A percentile compares a stretch with the other conserved stretches of the same genome.
Conservation (phyloP, 768 basidiomycete species). For the Xerocomellus amylosporus region DNA sequence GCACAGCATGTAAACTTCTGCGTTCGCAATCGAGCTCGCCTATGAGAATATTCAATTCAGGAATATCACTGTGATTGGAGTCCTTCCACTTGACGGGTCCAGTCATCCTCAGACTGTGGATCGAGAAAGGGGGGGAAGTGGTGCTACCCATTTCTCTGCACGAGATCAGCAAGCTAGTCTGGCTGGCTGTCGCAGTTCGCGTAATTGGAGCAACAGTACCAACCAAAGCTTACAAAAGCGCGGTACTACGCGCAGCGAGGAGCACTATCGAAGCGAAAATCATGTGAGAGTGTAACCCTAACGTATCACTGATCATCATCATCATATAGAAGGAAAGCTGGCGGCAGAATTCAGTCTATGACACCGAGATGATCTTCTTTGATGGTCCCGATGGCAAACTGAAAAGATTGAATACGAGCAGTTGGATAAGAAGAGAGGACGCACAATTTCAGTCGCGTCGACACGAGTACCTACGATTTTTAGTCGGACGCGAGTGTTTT, state of each 20-base stretch:
- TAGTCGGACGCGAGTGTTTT: conserved; percentile 86
- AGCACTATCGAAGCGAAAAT: conserved; percentile 1
- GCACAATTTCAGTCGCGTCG: conserved; percentile 95
- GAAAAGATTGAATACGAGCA: background rate
- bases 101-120: background rate
- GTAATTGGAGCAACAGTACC: background rate
- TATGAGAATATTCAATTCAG: background rate
- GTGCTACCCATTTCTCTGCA: background rate
- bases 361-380: conserved; percentile 98
- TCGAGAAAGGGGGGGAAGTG: background rate
- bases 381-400: conserved; percentile 98
- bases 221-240: background rate
- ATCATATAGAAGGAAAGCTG: background rate
- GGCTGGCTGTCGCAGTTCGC: background rate
- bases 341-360: conserved; percentile 56
- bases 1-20: too few species aligned
- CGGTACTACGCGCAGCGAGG: background rate
- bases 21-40: too few species aligned
- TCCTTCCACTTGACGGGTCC: background rate
- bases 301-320: background rate
- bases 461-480: conserved; percentile 99
- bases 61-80: too few species aligned
- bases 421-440: conserved; percentile 30
- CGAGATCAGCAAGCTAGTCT: background rate
- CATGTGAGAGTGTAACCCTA: background rate